phyloP scores from a whole-genome alignment of 805 yeast genomes.

The fission yeast (Schizosaccharomyces pombe) region DNA sequence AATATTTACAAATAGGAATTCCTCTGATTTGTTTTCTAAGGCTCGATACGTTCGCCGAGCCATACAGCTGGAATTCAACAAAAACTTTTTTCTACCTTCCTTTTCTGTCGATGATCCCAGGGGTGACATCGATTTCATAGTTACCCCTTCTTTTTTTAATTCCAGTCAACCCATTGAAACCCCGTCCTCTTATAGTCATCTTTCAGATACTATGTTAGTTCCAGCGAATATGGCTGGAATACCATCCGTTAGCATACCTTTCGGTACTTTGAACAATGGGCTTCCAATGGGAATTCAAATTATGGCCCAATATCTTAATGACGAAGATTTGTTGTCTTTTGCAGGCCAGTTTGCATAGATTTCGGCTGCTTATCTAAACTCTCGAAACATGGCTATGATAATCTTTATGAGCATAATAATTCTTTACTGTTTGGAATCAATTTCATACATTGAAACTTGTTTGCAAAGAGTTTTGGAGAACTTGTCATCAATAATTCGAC shows the following conservation, averaged over 20 bases:
- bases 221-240: slow-evolving; percentile 84
- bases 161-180: slow-evolving; percentile 11
- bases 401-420: too few species aligned
- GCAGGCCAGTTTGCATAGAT: not conserved
- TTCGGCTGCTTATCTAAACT: too few species aligned
- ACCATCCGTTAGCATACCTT: slow-evolving; percentile 66
- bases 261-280: slow-evolving; percentile 10
- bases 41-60: slow-evolving; percentile 46
- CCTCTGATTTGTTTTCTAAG: slow-evolving; percentile 52
- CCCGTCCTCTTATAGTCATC: slow-evolving; percentile 30
- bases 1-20: not conserved
- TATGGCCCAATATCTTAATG: slow-evolving; percentile 72
- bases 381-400: too few species aligned
- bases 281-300: slow-evolving; percentile 44
- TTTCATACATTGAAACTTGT: too few species aligned
- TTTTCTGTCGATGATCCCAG: slow-evolving; percentile 14
- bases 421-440: too few species aligned
- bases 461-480: too few species aligned
- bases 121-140: slow-evolving; percentile 4
- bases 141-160: not conserved
- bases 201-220: slow-evolving; percentile 66
- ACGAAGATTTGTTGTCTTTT: slow-evolving; percentile 27
- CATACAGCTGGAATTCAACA: slow-evolving; percentile 42
- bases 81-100: slow-evolving; percentile 32
- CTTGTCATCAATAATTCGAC: too few species aligned